phyloP scores from a whole-genome alignment of 176 grass and related monocot species.

The Metroxylon sagu region DNA sequence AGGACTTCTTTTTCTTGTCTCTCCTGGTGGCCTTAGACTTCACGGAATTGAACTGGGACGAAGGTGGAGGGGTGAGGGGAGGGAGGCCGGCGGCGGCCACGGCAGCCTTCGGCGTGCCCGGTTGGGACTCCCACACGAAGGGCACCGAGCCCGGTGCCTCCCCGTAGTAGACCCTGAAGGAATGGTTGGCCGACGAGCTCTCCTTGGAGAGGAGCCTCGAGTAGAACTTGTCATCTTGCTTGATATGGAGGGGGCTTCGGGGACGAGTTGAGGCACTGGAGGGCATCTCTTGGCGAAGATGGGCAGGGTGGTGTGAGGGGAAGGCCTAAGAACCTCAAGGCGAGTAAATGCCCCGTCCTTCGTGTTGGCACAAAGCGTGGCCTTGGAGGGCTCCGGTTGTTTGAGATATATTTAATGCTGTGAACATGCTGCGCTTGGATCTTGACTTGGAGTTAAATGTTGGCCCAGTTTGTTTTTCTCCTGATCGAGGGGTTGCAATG shows the following conservation, averaged over 20 bases:
- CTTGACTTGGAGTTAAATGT: too few relatives aligned
- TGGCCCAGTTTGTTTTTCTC: too few relatives aligned
- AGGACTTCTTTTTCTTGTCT: conserved; percentile 25
- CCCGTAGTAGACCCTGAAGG: conserved; percentile 58
- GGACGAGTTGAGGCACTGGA: background rate
- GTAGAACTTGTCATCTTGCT: conserved; percentile 79
- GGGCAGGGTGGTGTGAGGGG: too few relatives aligned
- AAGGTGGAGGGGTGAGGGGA: conserved; percentile 57
- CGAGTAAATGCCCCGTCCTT: too few relatives aligned
- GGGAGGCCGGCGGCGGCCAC: conserved; percentile 27
- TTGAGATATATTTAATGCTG: too few relatives aligned
- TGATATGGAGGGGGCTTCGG: conserved; percentile 60
- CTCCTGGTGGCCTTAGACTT: background rate
- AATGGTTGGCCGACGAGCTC: conserved; percentile 46
- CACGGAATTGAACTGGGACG: conserved; percentile 26
- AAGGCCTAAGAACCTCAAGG: too few relatives aligned
- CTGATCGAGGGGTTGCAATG: too few relatives aligned
- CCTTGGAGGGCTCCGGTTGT: too few relatives aligned
- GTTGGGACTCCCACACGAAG: conserved; percentile 84
- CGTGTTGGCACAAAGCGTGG: too few relatives aligned
- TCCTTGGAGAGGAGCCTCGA: conserved; percentile 78
- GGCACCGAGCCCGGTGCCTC: conserved; percentile 60
- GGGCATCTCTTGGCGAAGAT: background rate
- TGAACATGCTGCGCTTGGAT: too few relatives aligned
- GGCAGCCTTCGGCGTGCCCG: conserved; percentile 60